Evolutionary conservation across 2,329 filamentous ascomycete genomes (phyloP), one percentile per base, ranked within the genome.

Genomic region (Scytalidium sp.): DNA sequence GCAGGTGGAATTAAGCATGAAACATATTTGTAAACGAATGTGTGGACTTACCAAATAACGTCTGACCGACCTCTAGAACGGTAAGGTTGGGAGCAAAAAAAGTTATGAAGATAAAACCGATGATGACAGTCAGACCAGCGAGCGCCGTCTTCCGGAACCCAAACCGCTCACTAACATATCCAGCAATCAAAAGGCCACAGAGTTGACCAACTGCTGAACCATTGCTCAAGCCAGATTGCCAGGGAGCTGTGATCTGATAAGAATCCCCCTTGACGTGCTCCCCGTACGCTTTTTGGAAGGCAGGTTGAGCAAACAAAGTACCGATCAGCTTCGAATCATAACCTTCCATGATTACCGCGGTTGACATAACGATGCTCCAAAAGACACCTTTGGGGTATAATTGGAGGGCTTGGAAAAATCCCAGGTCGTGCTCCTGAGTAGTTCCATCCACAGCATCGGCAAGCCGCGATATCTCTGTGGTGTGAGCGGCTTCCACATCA

Each of bases 1-100:
- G 74, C 70, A 47, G 75, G 77, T 1, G 73, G 75, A 0, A 72
- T n/a, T 75, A 44, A 76, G 63, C 53, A 76, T 76, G n/a, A 71
- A 73, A 47, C 75, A 69, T 9, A 6, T 45, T 15, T 13, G 20
- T 9, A 36, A 36, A 13, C n/a, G 3, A 20, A 29, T 10, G n/a
- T 15, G 11, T 15, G 11, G 19, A 45, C 22, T 13, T 19, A 23
- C 70, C 69, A 49, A 73, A 77, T 21, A 75, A 36, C 17, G 75
- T 72, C 56, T 50, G 32, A 5, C 70, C 74, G 2, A 70, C 71
- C 10, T 74, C 64, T 17, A 76, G 60, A 15, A 71, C 61, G 50
- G 70, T 53, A 74, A 75, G 66, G 41, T 70, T 73, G 40, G 67
- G 64, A 3, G 73, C 73, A 3, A 72, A 75, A 63, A 76, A 75